phyloP scores from a whole-genome alignment of 2,329 filamentous ascomycete species.

The Aplosporella prunicola region DNA sequence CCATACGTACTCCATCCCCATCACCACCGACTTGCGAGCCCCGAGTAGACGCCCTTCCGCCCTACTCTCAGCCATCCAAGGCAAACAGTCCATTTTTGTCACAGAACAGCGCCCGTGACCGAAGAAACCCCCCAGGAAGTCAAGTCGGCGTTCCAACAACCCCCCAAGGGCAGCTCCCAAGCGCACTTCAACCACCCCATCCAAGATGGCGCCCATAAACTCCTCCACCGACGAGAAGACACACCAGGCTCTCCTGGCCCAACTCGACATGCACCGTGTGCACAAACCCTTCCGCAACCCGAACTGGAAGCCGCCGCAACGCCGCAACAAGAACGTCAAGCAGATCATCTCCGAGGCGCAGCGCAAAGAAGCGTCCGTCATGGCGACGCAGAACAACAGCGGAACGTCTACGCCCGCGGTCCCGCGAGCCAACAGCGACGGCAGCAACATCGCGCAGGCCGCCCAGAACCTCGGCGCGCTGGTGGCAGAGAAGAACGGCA shows the following conservation, averaged over 20 bases:
- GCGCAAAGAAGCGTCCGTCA: conserved; percentile 78
- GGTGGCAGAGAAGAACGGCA: conserved; percentile 69
- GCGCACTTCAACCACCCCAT: not conserved
- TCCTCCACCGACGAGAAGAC: conserved; percentile 65
- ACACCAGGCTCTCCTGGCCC: conserved; percentile 78
- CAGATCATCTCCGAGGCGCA: conserved; percentile 85
- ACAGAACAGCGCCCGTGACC: too few relatives aligned
- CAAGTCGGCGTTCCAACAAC: too few relatives aligned
- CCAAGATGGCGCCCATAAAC: conserved; percentile 49
- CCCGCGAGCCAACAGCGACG: conserved; percentile 60
- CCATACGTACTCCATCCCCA: not conserved
- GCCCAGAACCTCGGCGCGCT: conserved; percentile 78
- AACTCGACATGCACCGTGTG: conserved; percentile 80
- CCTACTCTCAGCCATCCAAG: too few relatives aligned
- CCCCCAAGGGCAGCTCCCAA: conserved; percentile 2
- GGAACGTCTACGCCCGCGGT: conserved; percentile 64
- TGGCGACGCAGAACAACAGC: conserved; percentile 75
- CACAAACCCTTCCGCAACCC: conserved; percentile 85
- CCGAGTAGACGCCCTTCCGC: too few relatives aligned
- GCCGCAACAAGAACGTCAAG: conserved; percentile 98
- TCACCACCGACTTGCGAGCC: too few relatives aligned
- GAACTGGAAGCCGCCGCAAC: conserved; percentile 83
- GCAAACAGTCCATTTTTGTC: too few relatives aligned
- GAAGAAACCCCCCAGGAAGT: too few relatives aligned
- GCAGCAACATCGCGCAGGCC: conserved; percentile 71